Conservation (phyloP, 768 basidiomycete genomes). For the Panus rudis region DNA sequence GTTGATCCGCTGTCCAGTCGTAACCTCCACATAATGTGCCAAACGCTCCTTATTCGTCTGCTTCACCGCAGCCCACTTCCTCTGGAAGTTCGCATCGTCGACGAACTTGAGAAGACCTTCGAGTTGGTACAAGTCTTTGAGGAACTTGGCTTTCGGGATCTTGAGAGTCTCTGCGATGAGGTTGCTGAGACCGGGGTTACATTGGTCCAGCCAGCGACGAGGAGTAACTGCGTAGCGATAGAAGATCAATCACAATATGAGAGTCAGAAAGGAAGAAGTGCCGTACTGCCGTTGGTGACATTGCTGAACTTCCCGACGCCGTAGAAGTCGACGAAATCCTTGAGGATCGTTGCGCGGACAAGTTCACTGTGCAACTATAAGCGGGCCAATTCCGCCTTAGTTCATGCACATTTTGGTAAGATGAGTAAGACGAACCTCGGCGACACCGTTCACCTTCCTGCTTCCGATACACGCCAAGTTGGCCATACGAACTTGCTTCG, state of each 20-base stretch:
- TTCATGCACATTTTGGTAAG: not conserved
- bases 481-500: conserved; percentile 86
- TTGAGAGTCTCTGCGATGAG: conserved; percentile 82
- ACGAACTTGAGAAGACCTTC: conserved; percentile 66
- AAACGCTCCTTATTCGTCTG: conserved; percentile 87
- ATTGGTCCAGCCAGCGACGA: conserved; percentile 90
- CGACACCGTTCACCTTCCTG: conserved; percentile 91
- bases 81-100: conserved; percentile 69
- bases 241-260: not conserved
- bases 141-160: conserved; percentile 69
- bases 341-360: conserved; percentile 74
- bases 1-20: conserved; percentile 64
- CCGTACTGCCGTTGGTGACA: conserved; percentile 88
- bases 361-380: conserved; percentile 78
- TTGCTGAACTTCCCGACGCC: conserved; percentile 68
- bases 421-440: conserved; percentile 47
- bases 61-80: conserved; percentile 81
- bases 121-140: conserved; percentile 76
- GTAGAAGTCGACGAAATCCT: conserved; percentile 91
- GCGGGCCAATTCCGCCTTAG: not conserved
- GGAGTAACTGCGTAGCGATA: conserved; percentile 59
- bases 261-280: not conserved
- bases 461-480: conserved; percentile 86
- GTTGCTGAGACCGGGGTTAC: conserved; percentile 81
- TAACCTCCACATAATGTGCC: conserved; percentile 65